These are phyloP conservation scores for Metschnikowia vanudenii DNA, from an alignment of 805 yeast species.

Conservation along the genomic window DNA sequence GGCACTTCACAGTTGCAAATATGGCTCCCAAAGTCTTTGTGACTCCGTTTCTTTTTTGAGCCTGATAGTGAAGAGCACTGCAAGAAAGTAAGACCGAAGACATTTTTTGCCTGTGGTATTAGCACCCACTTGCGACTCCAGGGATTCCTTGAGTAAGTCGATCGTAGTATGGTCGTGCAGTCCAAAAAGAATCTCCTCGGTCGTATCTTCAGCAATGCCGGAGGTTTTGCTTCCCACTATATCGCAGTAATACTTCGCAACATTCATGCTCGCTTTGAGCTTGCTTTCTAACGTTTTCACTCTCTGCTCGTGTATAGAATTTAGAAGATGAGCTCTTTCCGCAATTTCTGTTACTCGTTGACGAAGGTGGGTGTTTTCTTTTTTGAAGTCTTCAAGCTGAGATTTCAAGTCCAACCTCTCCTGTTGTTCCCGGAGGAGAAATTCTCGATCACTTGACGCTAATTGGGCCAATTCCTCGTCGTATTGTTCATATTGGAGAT, in stretches of 20 bases:
- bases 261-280: constrained; percentile 10
- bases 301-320: constrained; percentile 11
- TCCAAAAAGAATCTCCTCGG: constrained; percentile 13
- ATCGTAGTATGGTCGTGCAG: constrained; percentile 9
- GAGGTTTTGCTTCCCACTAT: not conserved
- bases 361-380: constrained; percentile 8
- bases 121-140: not conserved
- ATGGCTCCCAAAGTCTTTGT: constrained; percentile 5
- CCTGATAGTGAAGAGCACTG: constrained; percentile 17
- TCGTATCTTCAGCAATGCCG: constrained; percentile 6
- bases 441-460: not conserved
- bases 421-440: not conserved
- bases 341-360: constrained; percentile 8
- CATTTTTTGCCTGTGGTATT: not conserved
- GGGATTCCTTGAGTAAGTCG: constrained; percentile 8
- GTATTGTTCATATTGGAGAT: not conserved
- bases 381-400: constrained; percentile 2
- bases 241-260: constrained; percentile 9
- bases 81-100: constrained; percentile 17
- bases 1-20: not conserved
- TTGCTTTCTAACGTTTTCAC: constrained; percentile 9
- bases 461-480: not conserved
- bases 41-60: constrained; percentile 6
- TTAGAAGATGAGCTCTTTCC: constrained; percentile 7
- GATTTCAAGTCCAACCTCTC: not conserved